Evolutionary conservation across 768 basidiomycete genomes (phyloP), one percentile per base, ranked within the genome.

Genomic region (Stropharia rugosoannulata): DNA sequence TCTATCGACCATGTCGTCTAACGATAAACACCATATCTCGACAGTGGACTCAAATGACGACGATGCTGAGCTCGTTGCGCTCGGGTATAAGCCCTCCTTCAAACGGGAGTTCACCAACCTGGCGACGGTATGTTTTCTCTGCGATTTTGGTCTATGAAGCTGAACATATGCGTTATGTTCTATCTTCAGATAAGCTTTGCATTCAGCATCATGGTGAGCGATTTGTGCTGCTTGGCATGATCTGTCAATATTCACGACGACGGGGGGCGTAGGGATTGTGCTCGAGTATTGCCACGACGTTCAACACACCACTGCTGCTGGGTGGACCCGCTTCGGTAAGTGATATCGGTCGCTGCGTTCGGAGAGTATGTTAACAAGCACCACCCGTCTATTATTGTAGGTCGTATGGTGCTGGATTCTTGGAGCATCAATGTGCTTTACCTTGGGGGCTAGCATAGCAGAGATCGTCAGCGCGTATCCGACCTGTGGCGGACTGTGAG

Each of bases 51-150:
- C 59, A 5, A 19, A 84, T 64, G 82, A 83, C 51, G 87, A 89
- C 66, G 85, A 88, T 71, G 78, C 74, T 65, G 80, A 83, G 64
- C 77, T 89, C 39, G 76, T 84, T 53, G 84, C 81, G 13, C 68
- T 89, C 62, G 87, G 87, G 16, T 89, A 89, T 64, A 82, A 85
- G 64, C 87, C 87, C 40, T 89, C 87, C 13, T 93, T 94, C 77
- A 85, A 84, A 68, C 80, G 92, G 55, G 92, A 94, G 75, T 94
- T 94, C 63, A 84, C 87, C 6, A 90, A 90, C 64, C 69, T 92
- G 32, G 87, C 87, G n/a, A 90, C 88, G 57, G 87, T 87, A 59
- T 57, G 83, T 63, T 32, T 11, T 38, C 44, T 9, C 18, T 18
- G 12, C 25, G 40, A 42, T 25, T 55, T 42, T n/a, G 16, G 7